Conservation (phyloP, 2,329 filamentous ascomycete species). For the Rachicladosporium sp. region DNA sequence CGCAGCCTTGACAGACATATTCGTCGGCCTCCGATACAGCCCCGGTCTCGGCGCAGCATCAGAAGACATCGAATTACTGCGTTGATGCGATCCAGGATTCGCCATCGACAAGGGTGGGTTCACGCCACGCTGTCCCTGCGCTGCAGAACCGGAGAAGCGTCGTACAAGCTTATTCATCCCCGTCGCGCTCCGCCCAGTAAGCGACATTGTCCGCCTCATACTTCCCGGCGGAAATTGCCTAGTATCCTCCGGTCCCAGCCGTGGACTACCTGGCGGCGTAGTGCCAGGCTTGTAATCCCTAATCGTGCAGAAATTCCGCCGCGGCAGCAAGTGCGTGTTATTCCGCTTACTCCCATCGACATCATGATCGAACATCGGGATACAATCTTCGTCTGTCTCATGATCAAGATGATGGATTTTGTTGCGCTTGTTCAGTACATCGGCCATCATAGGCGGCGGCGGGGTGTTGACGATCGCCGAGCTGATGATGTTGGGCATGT, state of each 20-base stretch:
- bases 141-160: slow-evolving; percentile 25
- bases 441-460: slow-evolving; percentile 74
- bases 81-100: not conserved
- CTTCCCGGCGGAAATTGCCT: slow-evolving; percentile 6
- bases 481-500: slow-evolving; percentile 92
- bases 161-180: slow-evolving; percentile 25
- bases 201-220: slow-evolving; percentile 22
- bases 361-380: slow-evolving; percentile 79
- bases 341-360: slow-evolving; percentile 83
- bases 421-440: slow-evolving; percentile 87
- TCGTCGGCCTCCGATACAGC: slow-evolving; percentile 34
- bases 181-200: slow-evolving; percentile 20
- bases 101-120: slow-evolving; percentile 4
- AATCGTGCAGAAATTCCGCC: slow-evolving; percentile 93
- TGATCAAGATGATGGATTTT: slow-evolving; percentile 53
- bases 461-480: slow-evolving; percentile 91
- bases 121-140: slow-evolving; percentile 8
- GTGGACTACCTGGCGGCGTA: slow-evolving; percentile 59
- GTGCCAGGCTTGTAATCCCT: slow-evolving; percentile 66
- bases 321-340: slow-evolving; percentile 77
- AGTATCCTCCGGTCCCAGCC: slow-evolving; percentile 4
- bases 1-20: slow-evolving; percentile 29
- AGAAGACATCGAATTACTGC: slow-evolving; percentile 4
- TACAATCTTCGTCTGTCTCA: slow-evolving; percentile 88
- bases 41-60: slow-evolving; percentile 4